These are phyloP conservation scores for Polytolypa hystricis DNA, from an alignment of 2,329 filamentous ascomycete species.

Conservation along the genomic window DNA sequence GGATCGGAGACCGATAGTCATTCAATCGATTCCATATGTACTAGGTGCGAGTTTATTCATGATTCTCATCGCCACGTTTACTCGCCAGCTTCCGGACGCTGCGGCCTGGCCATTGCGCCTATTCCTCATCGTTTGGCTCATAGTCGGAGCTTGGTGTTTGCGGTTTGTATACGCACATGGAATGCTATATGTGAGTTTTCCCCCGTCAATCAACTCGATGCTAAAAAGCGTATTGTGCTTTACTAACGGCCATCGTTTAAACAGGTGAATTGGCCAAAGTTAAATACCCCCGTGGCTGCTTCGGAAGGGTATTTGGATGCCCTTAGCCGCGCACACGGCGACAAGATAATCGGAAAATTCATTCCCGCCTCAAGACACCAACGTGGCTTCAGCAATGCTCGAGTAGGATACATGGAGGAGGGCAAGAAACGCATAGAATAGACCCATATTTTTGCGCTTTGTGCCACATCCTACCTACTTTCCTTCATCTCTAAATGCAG, in stretches of 20 bases:
- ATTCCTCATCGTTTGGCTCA: conserved; percentile 68
- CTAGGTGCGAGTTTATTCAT: conserved; percentile 79
- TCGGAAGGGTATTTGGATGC: conserved; percentile 83
- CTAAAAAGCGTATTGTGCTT: conserved; percentile 7
- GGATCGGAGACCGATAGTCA: conserved; percentile 72
- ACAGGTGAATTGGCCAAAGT: conserved; percentile 95
- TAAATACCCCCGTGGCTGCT: conserved; percentile 79
- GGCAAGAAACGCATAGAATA: conserved; percentile 94
- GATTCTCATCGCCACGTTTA: conserved; percentile 62
- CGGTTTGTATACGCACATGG: conserved; percentile 75
- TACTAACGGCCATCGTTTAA: conserved; percentile 1
- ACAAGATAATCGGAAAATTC: conserved; percentile 67
- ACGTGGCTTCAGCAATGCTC: conserved; percentile 68
- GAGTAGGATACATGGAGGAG: conserved; percentile 80
- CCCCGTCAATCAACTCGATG: neutral
- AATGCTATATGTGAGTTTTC: conserved; percentile 75
- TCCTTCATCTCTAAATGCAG: no score
- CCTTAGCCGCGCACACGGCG: conserved; percentile 68
- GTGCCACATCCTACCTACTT: neutral
- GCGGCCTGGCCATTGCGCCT: conserved; percentile 70
- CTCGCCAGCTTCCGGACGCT: conserved; percentile 58
- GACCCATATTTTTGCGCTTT: conserved; percentile 1
- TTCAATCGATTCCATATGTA: conserved; percentile 90
- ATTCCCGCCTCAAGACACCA: conserved; percentile 56
- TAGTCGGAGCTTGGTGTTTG: conserved; percentile 57